Base-by-base conservation (phyloP, 495 filamentous ascomycete genomes). In the Niebla homalea region DNA sequence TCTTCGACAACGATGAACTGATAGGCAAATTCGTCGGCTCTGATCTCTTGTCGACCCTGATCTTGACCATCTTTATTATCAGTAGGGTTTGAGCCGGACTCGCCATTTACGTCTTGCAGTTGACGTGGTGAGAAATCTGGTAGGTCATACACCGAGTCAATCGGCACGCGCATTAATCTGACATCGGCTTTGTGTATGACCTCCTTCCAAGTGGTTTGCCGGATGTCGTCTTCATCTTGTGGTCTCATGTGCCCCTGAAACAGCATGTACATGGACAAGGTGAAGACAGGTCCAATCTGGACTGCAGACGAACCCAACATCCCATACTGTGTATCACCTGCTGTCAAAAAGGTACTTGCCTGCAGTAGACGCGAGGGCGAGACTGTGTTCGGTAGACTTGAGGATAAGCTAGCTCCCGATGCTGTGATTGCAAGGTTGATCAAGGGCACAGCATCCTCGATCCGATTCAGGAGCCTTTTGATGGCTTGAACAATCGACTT, bases 371-470 rank as follows among this genome's bases (percentile, higher is more conserved):
- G 77, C 7, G 90, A 95, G 5, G 90, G 87, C 8, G 93, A 97
- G 20, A 97, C 83, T 5, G 85, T 87, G 2, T 83, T 70, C 6
- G 85, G 86, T 38, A 94, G 68, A 32, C 75, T 80, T 0, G 87
- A 83, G 1, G 86, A 87, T 42, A 94, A 65, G 53, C 77, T 90
- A 20, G 87, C 88, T 0, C 93, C 93, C 4, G 93, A 97, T 5
- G 92, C 93, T 2, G 89, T 90, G 58, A 99, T 94, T 32, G 93
- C 94, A 18, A 99, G 73, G 54, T 87, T 94, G 63, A 99, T 87
- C 2, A 95, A 72, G 5, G 92, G 90, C 16, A 99, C 87, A 20
- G 89, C 85, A 62, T 94, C 84, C 61, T 99, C 93, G 46, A 99
- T 94, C 5, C 83, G 77, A 18, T 61, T 61, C 8, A 97, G 75